Percentiles rank a stretch among this genome's conserved stretches.
Evolutionary conservation across 108 stramenopile genomes (phyloP).

Genomic region (Pseudonitzschia multiseries): DNA sequence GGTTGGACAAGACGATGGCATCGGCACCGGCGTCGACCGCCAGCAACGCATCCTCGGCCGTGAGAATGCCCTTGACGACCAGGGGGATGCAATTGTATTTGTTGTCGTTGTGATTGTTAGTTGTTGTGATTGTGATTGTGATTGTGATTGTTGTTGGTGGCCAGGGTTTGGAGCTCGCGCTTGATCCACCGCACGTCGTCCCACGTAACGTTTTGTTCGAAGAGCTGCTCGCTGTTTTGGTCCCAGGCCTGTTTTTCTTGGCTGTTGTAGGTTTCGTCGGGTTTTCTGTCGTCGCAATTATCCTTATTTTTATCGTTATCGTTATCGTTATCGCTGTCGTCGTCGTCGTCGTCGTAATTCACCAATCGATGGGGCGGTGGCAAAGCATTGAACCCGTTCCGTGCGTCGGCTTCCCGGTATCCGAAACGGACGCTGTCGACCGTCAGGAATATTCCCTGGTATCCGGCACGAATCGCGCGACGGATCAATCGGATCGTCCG

Average conservation of each 20-base stretch:
- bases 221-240: slow-evolving; percentile 80
- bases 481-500: slow-evolving; percentile 55
- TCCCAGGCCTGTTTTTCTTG: slow-evolving; percentile 73
- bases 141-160: too few relatives aligned
- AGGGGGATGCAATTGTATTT: slow-evolving; percentile 69
- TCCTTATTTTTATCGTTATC: slow-evolving; percentile 1
- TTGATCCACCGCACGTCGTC: slow-evolving; percentile 86
- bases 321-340: not conserved
- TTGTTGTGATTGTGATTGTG: too few relatives aligned
- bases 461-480: slow-evolving; percentile 68
- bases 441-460: slow-evolving; percentile 73
- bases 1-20: slow-evolving; percentile 93
- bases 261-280: slow-evolving; percentile 60
- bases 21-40: slow-evolving; percentile 82
- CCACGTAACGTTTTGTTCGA: slow-evolving; percentile 82
- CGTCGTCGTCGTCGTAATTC: slow-evolving; percentile 60
- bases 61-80: slow-evolving; percentile 93
- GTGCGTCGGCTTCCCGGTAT: slow-evolving; percentile 79
- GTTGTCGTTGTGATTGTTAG: too few relatives aligned
- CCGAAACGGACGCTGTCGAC: slow-evolving; percentile 87
- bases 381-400: slow-evolving; percentile 73
- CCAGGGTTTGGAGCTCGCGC: not conserved
- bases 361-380: slow-evolving; percentile 72
- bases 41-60: slow-evolving; percentile 87
- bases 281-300: not conserved